Percentiles rank a stretch among this genome's conserved stretches.
Conservation (phyloP, 495 filamentous ascomycete genomes). For the Aspergillus carlsbadensis region DNA sequence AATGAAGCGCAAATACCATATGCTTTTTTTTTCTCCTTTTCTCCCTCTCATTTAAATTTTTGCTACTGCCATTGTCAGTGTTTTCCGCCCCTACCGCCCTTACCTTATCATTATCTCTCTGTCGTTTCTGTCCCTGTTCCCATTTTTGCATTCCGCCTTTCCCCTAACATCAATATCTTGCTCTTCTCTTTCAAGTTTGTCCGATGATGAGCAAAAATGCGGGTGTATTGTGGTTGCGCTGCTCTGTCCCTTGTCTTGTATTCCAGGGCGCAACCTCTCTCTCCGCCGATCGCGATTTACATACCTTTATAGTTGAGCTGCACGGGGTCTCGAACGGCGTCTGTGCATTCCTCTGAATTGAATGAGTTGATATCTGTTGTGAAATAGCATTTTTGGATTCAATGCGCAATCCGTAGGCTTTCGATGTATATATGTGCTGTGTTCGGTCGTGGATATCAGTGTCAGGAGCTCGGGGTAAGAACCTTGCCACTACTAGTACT, state of each 20-base stretch:
- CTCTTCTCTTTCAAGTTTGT: not conserved
- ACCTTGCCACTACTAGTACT: too few species aligned
- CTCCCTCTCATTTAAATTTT: constrained; percentile 6
- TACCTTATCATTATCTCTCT: constrained; percentile 17
- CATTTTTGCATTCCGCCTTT: constrained; percentile 3
- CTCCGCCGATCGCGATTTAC: too few species aligned
- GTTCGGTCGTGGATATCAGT: not conserved
- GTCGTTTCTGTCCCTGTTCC: constrained; percentile 13
- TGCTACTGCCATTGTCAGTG: constrained; percentile 13
- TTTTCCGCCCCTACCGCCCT: constrained; percentile 22
- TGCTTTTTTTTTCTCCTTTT: constrained; percentile 24
- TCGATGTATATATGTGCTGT: not conserved
- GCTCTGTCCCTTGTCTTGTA: too few species aligned
- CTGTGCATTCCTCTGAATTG: not conserved
- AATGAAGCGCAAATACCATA: constrained; percentile 52
- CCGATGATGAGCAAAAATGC: not conserved
- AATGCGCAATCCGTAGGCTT: not conserved
- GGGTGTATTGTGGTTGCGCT: not conserved
- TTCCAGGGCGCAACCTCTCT: too few species aligned
- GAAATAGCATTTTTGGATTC: not conserved
- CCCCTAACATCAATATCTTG: not conserved
- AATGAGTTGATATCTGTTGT: too few species aligned
- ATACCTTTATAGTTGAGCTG: too few species aligned
- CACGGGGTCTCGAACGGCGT: not conserved
- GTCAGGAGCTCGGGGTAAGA: too few species aligned